A percentile compares a stretch with the other conserved stretches of the same genome.
These are phyloP conservation scores for Parascedosporium putredinis DNA, from an alignment of 2,329 filamentous ascomycete species.

Conservation along the genomic window DNA sequence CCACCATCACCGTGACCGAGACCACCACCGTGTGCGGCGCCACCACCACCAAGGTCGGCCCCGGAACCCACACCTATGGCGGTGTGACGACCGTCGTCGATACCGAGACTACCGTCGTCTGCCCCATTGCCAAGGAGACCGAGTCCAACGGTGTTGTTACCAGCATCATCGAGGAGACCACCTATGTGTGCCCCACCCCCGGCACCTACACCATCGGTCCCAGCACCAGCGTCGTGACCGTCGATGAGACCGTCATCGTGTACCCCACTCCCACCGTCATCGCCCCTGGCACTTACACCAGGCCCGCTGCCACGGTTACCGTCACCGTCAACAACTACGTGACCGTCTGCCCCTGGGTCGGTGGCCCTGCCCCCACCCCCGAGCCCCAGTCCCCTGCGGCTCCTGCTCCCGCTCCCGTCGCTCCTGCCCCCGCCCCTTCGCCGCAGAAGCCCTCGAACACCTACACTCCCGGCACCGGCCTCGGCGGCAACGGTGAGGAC, in stretches of 20 bases:
- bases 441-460: conserved; percentile 13
- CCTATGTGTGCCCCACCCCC: conserved; percentile 61
- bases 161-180: conserved; percentile 58
- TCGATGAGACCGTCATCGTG: conserved; percentile 42
- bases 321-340: conserved; percentile 58
- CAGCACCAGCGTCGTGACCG: conserved; percentile 48
- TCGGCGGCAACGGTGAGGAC: conserved; percentile 32
- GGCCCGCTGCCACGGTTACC: conserved; percentile 55
- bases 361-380: conserved; percentile 15
- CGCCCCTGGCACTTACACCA: conserved; percentile 63
- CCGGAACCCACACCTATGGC: conserved; percentile 59
- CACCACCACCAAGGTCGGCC: conserved; percentile 48
- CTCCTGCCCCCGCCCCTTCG: conserved; percentile 17
- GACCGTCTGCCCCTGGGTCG: conserved; percentile 55
- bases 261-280: conserved; percentile 57
- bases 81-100: conserved; percentile 63
- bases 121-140: conserved; percentile 57
- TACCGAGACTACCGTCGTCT: conserved; percentile 56
- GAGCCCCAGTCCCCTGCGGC: not conserved
- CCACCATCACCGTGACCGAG: conserved; percentile 56
- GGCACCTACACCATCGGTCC: conserved; percentile 70
- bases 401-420: conserved; percentile 11
- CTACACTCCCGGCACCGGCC: conserved; percentile 18
- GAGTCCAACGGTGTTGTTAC: conserved; percentile 50
- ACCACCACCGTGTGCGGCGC: conserved; percentile 58